Percentiles rank a stretch among this genome's conserved stretches.
phyloP scores from a whole-genome alignment of 169 alveolate genomes.

The Plasmodium coatneyi region DNA sequence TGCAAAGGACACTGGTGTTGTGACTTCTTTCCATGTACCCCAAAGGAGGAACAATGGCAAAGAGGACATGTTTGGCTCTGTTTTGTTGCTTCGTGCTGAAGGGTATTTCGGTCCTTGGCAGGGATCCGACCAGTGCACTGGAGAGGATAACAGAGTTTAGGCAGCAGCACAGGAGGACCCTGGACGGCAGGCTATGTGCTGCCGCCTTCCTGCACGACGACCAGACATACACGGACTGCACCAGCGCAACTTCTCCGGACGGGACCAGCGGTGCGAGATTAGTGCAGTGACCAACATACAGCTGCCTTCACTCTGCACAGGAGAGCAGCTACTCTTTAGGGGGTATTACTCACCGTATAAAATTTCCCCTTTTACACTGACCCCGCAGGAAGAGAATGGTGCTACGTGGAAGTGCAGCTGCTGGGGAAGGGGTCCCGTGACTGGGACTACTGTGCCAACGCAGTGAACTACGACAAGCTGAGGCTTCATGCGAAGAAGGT shows the following conservation, averaged over 20 bases:
- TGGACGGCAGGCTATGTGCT: constrained; percentile 91
- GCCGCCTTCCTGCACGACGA: constrained; percentile 91
- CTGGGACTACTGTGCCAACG: constrained; percentile 89
- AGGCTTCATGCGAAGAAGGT: constrained; percentile 74
- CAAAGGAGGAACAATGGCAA: constrained; percentile 15
- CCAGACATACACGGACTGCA: constrained; percentile 92
- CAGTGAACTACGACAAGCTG: constrained; percentile 82
- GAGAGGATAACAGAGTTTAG: constrained; percentile 87
- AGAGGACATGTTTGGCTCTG: neutral
- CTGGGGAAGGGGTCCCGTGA: constrained; percentile 87
- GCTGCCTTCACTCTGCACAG: neutral
- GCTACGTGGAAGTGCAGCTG: constrained; percentile 92
- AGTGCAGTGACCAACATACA: neutral
- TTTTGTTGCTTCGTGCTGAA: constrained; percentile 6
- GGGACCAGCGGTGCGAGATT: constrained; percentile 85
- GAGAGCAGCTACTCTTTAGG: neutral
- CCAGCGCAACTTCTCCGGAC: constrained; percentile 91
- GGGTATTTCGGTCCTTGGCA: neutral
- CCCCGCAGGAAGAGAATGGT: constrained; percentile 89
- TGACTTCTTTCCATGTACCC: neutral
- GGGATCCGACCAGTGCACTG: constrained; percentile 4
- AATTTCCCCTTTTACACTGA: too few species aligned
- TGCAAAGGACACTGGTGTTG: neutral
- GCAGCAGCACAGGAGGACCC: constrained; percentile 87
- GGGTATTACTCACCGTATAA: neutral